These are phyloP conservation scores for Trichoderma aggressivum DNA, from an alignment of 2,329 filamentous ascomycete genomes.

Conservation along the genomic window DNA sequence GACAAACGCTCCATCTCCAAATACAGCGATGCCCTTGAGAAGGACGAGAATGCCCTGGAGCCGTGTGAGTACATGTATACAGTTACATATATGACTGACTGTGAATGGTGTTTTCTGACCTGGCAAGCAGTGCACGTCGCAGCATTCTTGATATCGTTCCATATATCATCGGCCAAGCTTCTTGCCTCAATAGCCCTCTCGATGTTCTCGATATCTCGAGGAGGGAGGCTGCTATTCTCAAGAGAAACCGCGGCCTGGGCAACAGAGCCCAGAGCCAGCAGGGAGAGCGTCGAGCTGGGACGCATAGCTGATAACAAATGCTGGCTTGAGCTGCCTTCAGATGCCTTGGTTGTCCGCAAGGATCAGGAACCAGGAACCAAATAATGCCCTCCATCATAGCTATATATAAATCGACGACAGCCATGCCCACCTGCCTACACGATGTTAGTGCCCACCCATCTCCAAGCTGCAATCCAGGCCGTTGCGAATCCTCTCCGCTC, in stretches of 20 bases:
- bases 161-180: conserved; percentile 24
- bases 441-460: background rate
- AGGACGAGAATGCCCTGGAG: conserved; percentile 29
- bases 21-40: conserved; percentile 42
- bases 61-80: background rate
- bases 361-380: background rate
- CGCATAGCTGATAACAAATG: conserved; percentile 19
- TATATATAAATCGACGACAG: background rate
- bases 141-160: conserved; percentile 26
- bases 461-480: background rate
- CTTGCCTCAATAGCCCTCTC: conserved; percentile 17
- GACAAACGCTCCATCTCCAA: conserved; percentile 43
- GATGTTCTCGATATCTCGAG: conserved; percentile 11
- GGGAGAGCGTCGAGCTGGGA: conserved; percentile 16
- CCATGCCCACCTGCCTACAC: background rate
- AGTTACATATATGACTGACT: background rate
- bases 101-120: conserved; percentile 19
- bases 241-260: conserved; percentile 8
- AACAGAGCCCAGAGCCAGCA: conserved; percentile 21
- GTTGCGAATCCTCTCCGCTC: background rate
- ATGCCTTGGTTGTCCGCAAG: background rate
- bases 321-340: background rate
- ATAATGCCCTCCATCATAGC: background rate
- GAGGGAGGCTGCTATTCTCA: background rate
- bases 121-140: conserved; percentile 28